These are phyloP conservation scores for Infundibulicybe gibba DNA, from an alignment of 768 basidiomycete species.

Conservation along the genomic window DNA sequence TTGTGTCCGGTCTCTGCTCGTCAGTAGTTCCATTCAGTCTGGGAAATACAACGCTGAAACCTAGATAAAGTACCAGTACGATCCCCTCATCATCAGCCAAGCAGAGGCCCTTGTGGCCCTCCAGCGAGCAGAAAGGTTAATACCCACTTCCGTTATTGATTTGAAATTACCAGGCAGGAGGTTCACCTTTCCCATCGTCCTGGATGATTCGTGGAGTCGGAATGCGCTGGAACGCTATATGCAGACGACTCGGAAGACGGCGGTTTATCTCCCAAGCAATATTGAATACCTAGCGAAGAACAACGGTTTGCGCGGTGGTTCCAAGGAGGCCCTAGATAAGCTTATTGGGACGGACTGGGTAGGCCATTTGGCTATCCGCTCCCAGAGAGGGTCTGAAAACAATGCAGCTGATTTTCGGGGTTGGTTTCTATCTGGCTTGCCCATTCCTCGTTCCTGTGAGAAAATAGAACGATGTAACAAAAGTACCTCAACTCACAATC, in stretches of 20 bases:
- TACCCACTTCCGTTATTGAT: conserved; percentile 34
- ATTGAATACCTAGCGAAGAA: conserved; percentile 63
- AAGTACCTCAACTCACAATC: neutral
- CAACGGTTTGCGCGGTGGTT: conserved; percentile 47
- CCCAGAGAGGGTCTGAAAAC: neutral
- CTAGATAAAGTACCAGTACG: conserved; percentile 42
- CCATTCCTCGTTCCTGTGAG: conserved; percentile 58
- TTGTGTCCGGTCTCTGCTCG: conserved; percentile 59
- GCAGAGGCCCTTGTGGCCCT: conserved; percentile 35
- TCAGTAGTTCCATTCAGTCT: conserved; percentile 16
- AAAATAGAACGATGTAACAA: neutral
- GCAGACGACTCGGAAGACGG: conserved; percentile 47
- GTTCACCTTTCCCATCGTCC: conserved; percentile 57
- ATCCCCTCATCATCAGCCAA: conserved; percentile 39
- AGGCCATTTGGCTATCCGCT: neutral
- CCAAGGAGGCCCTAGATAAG: conserved; percentile 39
- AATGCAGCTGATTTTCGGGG: conserved; percentile 52
- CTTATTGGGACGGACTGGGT: conserved; percentile 52
- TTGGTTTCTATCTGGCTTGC: conserved; percentile 64
- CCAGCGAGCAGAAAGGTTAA: conserved; percentile 25
- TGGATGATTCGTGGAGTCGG: conserved; percentile 55
- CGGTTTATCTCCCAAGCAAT: conserved; percentile 68
- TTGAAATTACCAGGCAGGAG: conserved; percentile 38
- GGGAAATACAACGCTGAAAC: neutral
- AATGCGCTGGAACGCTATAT: conserved; percentile 59